Percentiles rank a stretch among this genome's conserved stretches.
These are phyloP conservation scores for Lotus japonicus DNA, from an alignment of 306 rosid species.

Conservation along the genomic window DNA sequence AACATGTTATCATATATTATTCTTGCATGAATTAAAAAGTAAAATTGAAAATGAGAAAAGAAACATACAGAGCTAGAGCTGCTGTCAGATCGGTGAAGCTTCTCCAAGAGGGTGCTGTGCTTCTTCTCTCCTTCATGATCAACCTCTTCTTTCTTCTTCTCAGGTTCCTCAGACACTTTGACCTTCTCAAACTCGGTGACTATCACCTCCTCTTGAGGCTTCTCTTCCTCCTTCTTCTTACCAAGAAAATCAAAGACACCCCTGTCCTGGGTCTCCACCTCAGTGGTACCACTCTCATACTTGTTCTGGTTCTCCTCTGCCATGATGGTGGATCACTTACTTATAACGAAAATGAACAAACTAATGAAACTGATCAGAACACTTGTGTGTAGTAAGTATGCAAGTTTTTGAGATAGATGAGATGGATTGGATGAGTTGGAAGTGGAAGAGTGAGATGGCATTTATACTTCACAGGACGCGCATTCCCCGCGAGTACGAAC, in stretches of 20 bases:
- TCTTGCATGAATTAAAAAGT: background rate
- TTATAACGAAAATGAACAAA: no score
- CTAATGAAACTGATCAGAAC: no score
- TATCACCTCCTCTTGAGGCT: conserved; percentile 28
- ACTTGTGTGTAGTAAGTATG: no score
- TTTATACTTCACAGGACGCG: conserved; percentile 44
- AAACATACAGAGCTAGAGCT: conserved; percentile 49
- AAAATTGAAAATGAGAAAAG: background rate
- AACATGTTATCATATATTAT: no score
- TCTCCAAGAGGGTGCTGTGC: conserved; percentile 26
- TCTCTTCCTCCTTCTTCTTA: conserved; percentile 49
- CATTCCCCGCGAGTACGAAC: conserved; percentile 13
- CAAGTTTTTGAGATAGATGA: background rate
- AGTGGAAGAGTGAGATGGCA: background rate
- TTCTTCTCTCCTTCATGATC: conserved; percentile 32
- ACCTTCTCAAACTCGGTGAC: conserved; percentile 35
- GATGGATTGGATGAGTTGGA: background rate
- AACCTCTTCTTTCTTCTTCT: background rate
- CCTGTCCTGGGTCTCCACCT: conserved; percentile 52
- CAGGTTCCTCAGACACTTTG: conserved; percentile 20
- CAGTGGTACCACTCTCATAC: background rate
- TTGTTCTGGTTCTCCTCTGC: conserved; percentile 60
- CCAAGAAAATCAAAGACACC: conserved; percentile 62
- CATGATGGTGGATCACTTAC: no score
- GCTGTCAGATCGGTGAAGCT: conserved; percentile 40